phyloP scores from a whole-genome alignment of 768 basidiomycete genomes.

The Lepiota subincarnata region DNA sequence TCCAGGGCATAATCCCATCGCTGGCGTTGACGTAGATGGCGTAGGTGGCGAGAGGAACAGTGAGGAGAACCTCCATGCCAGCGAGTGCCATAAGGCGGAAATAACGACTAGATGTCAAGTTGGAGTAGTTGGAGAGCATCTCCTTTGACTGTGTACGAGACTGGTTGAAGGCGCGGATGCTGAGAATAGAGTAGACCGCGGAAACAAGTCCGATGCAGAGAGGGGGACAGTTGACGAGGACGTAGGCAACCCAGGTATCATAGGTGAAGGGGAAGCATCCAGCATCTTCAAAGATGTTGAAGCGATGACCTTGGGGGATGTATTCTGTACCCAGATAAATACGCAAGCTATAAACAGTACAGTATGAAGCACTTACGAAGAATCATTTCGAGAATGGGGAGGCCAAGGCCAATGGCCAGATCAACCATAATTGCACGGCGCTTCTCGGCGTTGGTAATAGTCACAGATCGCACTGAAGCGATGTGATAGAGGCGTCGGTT shows the following conservation, averaged over 20 bases:
- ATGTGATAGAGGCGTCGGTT: constrained; percentile 64
- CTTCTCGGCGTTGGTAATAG: constrained; percentile 46
- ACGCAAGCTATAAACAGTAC: not conserved
- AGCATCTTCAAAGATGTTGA: constrained; percentile 53
- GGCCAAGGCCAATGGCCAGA: constrained; percentile 46
- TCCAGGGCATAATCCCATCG: constrained; percentile 36
- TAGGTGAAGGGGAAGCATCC: constrained; percentile 53
- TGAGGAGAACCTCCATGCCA: constrained; percentile 40
- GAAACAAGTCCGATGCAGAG: constrained; percentile 39
- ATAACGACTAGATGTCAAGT: constrained; percentile 46
- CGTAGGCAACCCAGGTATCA: constrained; percentile 40
- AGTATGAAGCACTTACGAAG: constrained; percentile 32
- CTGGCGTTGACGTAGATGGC: constrained; percentile 32
- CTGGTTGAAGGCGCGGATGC: constrained; percentile 37
- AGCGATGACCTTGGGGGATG: constrained; percentile 55
- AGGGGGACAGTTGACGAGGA: constrained; percentile 40
- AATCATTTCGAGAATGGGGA: constrained; percentile 47
- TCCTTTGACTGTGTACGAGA: constrained; percentile 40
- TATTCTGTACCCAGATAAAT: constrained; percentile 31
- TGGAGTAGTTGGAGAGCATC: constrained; percentile 32
- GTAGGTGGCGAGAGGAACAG: constrained; percentile 39
- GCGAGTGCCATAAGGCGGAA: constrained; percentile 57
- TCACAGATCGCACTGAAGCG: constrained; percentile 46
- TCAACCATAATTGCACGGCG: constrained; percentile 48
- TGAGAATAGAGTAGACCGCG: constrained; percentile 32